Evolutionary conservation across 768 basidiomycete genomes (phyloP), one percentile per base, ranked within the genome.

Genomic region (Agrocybe chaxingu): DNA sequence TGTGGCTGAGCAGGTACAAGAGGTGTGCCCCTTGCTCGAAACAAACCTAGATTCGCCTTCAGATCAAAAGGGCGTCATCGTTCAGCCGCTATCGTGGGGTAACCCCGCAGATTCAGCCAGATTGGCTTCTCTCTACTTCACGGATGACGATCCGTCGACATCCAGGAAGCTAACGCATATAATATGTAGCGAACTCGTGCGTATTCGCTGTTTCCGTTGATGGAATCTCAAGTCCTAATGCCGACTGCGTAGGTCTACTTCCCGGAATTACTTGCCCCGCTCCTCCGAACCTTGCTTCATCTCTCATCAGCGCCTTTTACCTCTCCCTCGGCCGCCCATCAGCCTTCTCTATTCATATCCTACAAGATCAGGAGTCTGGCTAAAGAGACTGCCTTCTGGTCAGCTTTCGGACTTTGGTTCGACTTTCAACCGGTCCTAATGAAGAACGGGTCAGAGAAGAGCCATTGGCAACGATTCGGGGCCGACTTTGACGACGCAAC

Each of bases 131-230:
- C 73, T 79, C 39, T 68, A 82, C 42, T 54, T 66, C 11, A 46
- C 36, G 39, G 50, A 47, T 12, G 39, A 38, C 30, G 35, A 38
- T 40, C 32, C 9, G 31, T 11, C 13, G 39, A 45, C 18, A 33
- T 9, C 48, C 18, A 56, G 59, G 10, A 32, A 56, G 30, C 59
- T 81, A 46, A 85, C 84, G 1, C 87, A 90, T 60, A 77, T 94
- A 40, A 64, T 92, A 16, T 89, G 90, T 66, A 92, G 92, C 62
- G 91, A 93, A 67, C 76, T 94, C 48, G 90, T 90, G 69, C 62
- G 83, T 76, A 36, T 19, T 8, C 18, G 12, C 45, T 4, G n/a
- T 12, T 10, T 39, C 30, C 16, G 19, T 42, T 16, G 33, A 29
- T 31, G 11, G 34, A 6, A 29, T 44, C 3, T 32, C 9, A 9